Evolutionary conservation across 805 yeast species (phyloP).

Genomic region (Komagataella kurtzmanii): DNA sequence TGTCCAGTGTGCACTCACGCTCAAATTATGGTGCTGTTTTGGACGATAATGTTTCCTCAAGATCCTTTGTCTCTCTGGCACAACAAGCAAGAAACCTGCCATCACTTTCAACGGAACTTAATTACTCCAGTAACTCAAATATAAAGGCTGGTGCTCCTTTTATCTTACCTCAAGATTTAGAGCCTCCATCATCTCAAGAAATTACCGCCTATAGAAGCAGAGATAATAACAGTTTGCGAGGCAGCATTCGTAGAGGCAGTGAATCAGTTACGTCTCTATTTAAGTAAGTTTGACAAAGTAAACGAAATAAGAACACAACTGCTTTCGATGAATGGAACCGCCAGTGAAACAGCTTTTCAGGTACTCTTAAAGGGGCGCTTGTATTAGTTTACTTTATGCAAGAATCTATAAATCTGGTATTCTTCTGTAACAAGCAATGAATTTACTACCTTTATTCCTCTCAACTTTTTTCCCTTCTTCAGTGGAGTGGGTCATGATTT

Average conservation of each 20-base stretch:
- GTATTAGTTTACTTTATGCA: not conserved
- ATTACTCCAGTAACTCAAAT: constrained; percentile 1
- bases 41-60: constrained; percentile 2
- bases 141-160: constrained; percentile 5
- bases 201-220: constrained; percentile 20
- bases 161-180: constrained; percentile 16
- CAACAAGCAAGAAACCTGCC: constrained; percentile 2
- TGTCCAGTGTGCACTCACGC: constrained; percentile 1
- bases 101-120: not conserved
- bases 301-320: not conserved
- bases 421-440: constrained; percentile 76
- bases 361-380: not conserved
- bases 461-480: constrained; percentile 97
- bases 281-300: constrained; percentile 14
- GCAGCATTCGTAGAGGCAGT: constrained; percentile 28
- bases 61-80: constrained; percentile 1
- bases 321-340: not conserved
- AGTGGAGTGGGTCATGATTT: constrained; percentile 81
- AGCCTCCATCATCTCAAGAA: constrained; percentile 22
- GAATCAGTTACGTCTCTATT: constrained; percentile 25
- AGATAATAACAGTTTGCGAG: constrained; percentile 19
- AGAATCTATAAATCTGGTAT: constrained; percentile 39
- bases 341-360: not conserved
- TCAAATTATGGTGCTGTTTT: constrained; percentile 2
- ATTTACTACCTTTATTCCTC: constrained; percentile 80